Conservation (phyloP, 257 asterid genomes). For the Fraxinus quadrangulata region DNA sequence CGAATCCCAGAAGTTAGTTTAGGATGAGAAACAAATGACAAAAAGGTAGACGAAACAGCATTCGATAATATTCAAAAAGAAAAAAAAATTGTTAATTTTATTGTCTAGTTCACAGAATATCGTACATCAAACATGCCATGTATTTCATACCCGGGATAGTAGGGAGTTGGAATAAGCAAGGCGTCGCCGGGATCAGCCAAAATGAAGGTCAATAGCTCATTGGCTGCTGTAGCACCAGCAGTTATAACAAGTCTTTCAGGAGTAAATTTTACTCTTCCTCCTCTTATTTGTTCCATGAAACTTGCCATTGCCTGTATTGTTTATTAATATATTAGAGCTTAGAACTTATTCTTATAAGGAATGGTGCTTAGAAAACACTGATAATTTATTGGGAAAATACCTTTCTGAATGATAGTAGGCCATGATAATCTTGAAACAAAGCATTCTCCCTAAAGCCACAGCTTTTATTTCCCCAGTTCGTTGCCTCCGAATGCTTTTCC, state of each 20-base stretch:
- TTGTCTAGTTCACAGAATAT: too few species aligned
- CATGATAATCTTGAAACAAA: constrained; percentile 34
- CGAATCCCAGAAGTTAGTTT: neutral
- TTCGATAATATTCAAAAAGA: too few species aligned
- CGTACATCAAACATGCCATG: neutral
- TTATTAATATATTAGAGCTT: neutral
- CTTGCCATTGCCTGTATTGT: constrained; percentile 31
- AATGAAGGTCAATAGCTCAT: constrained; percentile 28
- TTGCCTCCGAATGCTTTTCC: constrained; percentile 21
- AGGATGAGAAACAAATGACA: neutral
- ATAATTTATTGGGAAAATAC: neutral
- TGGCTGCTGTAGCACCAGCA: constrained; percentile 39
- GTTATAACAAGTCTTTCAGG: constrained; percentile 34
- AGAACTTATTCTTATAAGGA: neutral
- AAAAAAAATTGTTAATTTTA: too few species aligned
- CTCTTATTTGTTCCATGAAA: constrained; percentile 35
- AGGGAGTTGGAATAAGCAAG: constrained; percentile 32
- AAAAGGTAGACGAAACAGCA: too few species aligned
- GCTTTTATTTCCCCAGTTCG: constrained; percentile 26
- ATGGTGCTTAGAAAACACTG: neutral
- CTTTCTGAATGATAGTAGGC: constrained; percentile 32
- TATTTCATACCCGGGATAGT: constrained; percentile 33
- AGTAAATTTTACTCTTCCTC: constrained; percentile 30
- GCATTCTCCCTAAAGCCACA: constrained; percentile 26
- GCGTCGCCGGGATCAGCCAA: constrained; percentile 40